phyloP scores from a whole-genome alignment of 2,329 filamentous ascomycete genomes.

The Shiraia bambusicola region DNA sequence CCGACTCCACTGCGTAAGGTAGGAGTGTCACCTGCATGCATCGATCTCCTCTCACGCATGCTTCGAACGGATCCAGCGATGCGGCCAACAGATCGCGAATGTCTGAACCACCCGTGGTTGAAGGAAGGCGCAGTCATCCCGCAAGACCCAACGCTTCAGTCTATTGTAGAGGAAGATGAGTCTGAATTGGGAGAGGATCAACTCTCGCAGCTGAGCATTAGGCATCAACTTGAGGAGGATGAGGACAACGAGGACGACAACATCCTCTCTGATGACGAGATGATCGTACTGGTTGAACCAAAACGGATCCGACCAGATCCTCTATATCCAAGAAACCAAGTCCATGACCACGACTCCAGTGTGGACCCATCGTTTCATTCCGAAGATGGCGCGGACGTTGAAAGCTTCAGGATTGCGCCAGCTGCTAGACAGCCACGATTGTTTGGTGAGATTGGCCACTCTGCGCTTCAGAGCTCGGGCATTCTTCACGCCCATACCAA shows the following conservation, averaged over 20 bases:
- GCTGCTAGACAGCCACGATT: conserved; percentile 45
- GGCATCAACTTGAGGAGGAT: conserved; percentile 31
- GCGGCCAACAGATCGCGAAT: conserved; percentile 71
- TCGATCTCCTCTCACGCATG: conserved; percentile 77
- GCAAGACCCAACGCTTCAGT: conserved; percentile 36
- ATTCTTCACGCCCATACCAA: conserved; percentile 42
- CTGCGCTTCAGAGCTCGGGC: conserved; percentile 56
- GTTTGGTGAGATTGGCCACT: conserved; percentile 63
- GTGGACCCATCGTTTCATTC: conserved; percentile 42
- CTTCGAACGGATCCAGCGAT: conserved; percentile 75
- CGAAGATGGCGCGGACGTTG: conserved; percentile 30
- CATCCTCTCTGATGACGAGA: conserved; percentile 35
- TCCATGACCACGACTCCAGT: conserved; percentile 43
- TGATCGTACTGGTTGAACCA: conserved; percentile 41
- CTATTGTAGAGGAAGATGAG: conserved; percentile 60
- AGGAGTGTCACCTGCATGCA: conserved; percentile 64
- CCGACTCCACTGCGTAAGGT: conserved; percentile 60
- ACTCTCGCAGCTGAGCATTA: conserved; percentile 57
- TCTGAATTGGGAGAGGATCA: conserved; percentile 52
- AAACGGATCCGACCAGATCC: conserved; percentile 49
- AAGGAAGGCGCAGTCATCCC: conserved; percentile 47
- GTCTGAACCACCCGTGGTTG: conserved; percentile 77
- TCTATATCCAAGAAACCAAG: conserved; percentile 42
- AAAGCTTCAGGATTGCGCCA: conserved; percentile 33
- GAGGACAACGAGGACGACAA: conserved; percentile 32